phyloP scores from a whole-genome alignment of 164 flowering plant genomes.

The Vitis rupestris region DNA sequence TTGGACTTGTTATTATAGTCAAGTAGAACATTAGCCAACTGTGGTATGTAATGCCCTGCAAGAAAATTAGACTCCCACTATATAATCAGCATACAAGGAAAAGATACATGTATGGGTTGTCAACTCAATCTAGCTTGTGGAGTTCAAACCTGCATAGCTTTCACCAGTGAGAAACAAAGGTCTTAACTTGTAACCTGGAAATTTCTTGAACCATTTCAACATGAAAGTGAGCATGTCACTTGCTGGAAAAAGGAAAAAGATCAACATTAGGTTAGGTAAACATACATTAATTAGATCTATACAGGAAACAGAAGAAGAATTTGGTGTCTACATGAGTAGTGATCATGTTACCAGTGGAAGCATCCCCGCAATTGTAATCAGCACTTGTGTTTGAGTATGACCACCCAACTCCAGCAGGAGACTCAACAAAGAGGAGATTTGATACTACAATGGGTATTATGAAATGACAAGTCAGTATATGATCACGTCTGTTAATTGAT shows the following conservation, averaged over 20 bases:
- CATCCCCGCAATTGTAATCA: constrained; percentile 81
- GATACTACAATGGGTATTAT: constrained; percentile 47
- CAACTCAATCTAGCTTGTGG: too few species aligned
- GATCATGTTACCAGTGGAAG: constrained; percentile 50
- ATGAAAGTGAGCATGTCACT: constrained; percentile 71
- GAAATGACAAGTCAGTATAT: too few species aligned
- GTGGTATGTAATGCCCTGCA: constrained; percentile 93
- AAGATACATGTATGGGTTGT: not conserved
- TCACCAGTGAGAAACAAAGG: constrained; percentile 90
- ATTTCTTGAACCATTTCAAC: constrained; percentile 75
- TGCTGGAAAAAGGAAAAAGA: constrained; percentile 42
- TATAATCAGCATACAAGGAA: not conserved
- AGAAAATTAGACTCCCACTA: not conserved
- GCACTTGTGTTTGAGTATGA: constrained; percentile 87
- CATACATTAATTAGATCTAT: too few species aligned
- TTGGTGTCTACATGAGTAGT: too few species aligned
- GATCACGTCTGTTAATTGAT: too few species aligned
- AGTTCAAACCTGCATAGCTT: constrained; percentile 85
- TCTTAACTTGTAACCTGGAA: constrained; percentile 61
- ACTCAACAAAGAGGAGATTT: constrained; percentile 90
- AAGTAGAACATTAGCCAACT: constrained; percentile 68
- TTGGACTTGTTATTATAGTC: constrained; percentile 65
- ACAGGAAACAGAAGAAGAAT: too few species aligned
- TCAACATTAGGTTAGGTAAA: too few species aligned
- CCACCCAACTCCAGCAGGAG: constrained; percentile 99